phyloP scores from a whole-genome alignment of 257 asterid genomes.

The Penstemon davidsonii region DNA sequence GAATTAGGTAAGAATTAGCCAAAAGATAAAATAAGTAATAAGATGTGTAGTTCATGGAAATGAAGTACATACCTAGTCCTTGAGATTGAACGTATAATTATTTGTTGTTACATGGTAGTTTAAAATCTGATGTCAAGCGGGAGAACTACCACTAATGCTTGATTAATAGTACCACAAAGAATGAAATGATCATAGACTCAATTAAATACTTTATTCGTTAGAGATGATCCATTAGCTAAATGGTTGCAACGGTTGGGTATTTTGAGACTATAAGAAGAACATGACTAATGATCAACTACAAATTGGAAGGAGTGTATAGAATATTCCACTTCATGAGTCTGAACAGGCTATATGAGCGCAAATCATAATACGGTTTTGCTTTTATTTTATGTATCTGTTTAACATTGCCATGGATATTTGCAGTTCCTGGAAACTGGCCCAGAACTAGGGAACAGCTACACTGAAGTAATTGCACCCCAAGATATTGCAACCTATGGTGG shows the following conservation, averaged over 20 bases:
- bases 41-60: too few relatives aligned
- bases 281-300: background rate
- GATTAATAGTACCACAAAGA: too few relatives aligned
- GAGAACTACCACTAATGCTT: too few relatives aligned
- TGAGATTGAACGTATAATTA: too few relatives aligned
- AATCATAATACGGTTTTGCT: background rate
- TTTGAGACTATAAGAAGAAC: background rate
- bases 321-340: background rate
- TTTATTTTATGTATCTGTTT: constrained; percentile 19
- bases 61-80: too few relatives aligned
- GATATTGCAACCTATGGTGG: constrained; percentile 98
- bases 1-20: too few relatives aligned
- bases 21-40: too few relatives aligned
- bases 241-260: background rate
- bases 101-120: too few relatives aligned
- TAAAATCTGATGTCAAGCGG: too few relatives aligned
- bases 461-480: constrained; percentile 87
- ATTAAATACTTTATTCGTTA: background rate
- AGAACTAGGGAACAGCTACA: constrained; percentile 72
- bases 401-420: constrained; percentile 26
- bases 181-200: too few relatives aligned
- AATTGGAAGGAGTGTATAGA: background rate
- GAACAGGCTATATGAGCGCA: background rate
- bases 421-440: constrained; percentile 91
- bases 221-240: background rate